Conservation (phyloP, 2,329 filamentous ascomycete genomes). For the Aspergillus pseudotamarii region DNA sequence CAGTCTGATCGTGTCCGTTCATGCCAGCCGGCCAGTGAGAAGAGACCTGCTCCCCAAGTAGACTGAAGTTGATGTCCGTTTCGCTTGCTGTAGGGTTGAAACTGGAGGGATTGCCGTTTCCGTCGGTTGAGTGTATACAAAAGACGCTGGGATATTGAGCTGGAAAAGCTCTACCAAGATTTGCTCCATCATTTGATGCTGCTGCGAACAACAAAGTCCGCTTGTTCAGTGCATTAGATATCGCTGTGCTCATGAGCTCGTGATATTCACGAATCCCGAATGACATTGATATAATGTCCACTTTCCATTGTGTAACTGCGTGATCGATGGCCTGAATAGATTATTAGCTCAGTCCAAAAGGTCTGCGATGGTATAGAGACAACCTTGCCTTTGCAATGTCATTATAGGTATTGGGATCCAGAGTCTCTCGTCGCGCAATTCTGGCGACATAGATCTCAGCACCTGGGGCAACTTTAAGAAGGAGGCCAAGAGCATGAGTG, state of each 20-base stretch:
- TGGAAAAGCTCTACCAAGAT: slow-evolving; percentile 17
- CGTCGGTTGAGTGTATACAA: slow-evolving; percentile 19
- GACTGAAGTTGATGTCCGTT: slow-evolving; percentile 13
- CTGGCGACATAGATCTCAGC: too few relatives aligned
- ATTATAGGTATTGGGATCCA: too few relatives aligned
- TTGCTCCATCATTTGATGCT: slow-evolving; percentile 19
- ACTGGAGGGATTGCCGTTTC: slow-evolving; percentile 15
- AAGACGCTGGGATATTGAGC: slow-evolving; percentile 18
- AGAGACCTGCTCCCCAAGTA: slow-evolving; percentile 17
- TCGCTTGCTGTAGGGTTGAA: slow-evolving; percentile 15
- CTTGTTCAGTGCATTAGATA: slow-evolving; percentile 14
- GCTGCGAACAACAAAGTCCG: slow-evolving; percentile 15
- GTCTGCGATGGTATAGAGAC: too few relatives aligned
- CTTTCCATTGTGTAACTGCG: slow-evolving; percentile 7
- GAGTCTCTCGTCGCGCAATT: too few relatives aligned
- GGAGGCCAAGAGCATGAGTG: too few relatives aligned
- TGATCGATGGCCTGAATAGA: too few relatives aligned
- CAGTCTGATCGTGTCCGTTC: slow-evolving; percentile 9
- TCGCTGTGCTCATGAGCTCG: slow-evolving; percentile 12
- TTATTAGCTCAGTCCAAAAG: too few relatives aligned
- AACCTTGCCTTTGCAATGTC: too few relatives aligned
- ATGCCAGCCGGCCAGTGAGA: slow-evolving; percentile 17
- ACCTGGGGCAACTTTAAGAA: too few relatives aligned
- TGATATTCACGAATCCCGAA: slow-evolving; percentile 18
- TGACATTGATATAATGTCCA: slow-evolving; percentile 21